Evolutionary conservation across 257 asterid genomes (phyloP).

Genomic region (Solanum paucissectum): DNA sequence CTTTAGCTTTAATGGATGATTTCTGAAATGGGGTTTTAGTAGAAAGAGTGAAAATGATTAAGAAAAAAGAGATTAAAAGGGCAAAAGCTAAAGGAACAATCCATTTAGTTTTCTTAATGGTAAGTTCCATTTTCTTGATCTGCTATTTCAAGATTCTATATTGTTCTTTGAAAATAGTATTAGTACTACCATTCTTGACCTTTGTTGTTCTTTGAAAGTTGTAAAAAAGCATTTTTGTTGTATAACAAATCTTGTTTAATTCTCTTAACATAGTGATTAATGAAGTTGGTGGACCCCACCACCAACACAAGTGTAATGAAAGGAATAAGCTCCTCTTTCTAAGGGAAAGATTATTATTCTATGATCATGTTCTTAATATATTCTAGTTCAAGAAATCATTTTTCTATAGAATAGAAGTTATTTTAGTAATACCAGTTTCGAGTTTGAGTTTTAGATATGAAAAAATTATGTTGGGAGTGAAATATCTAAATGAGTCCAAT

Average conservation of each 20-base stretch:
- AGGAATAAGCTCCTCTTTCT: not conserved
- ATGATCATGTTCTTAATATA: not conserved
- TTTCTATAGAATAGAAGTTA: not conserved
- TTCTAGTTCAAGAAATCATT: not conserved
- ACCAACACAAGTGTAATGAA: not conserved
- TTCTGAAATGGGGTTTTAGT: conserved; percentile 29
- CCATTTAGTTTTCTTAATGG: conserved; percentile 48
- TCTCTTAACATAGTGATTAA: not conserved
- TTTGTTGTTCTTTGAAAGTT: not conserved
- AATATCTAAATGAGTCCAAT: too few relatives aligned
- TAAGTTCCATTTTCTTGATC: conserved; percentile 26
- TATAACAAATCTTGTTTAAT: not conserved
- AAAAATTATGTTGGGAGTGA: too few relatives aligned
- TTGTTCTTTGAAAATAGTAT: not conserved
- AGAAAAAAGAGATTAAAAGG: conserved; percentile 19
- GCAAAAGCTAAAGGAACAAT: conserved; percentile 34
- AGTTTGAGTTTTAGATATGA: too few relatives aligned
- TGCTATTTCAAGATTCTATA: not conserved
- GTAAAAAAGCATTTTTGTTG: not conserved
- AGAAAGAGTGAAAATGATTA: conserved; percentile 23
- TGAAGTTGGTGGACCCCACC: not conserved
- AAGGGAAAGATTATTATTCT: not conserved
- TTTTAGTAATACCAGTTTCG: fast-evolving
- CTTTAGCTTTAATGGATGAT: conserved; percentile 13
- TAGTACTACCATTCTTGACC: not conserved